phyloP scores from a whole-genome alignment of 441 rosid genomes.

The Euphorbia schlechtendalii region DNA sequence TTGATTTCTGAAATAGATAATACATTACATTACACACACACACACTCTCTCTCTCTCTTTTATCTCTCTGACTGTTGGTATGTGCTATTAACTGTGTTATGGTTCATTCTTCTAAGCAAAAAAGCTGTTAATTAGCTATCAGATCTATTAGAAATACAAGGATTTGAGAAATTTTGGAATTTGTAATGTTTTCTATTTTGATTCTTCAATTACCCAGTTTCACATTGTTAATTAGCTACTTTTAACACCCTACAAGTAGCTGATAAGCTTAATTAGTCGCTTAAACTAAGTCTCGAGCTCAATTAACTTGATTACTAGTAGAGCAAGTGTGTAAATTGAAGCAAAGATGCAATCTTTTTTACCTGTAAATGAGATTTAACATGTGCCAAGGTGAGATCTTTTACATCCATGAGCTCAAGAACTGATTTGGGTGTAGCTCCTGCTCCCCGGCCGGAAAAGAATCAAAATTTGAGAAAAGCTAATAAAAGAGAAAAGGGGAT shows the following conservation, averaged over 20 bases:
- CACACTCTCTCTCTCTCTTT: conserved; percentile 12
- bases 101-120: conserved; percentile 68
- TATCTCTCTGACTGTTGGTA: conserved; percentile 18
- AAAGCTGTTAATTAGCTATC: conserved; percentile 58
- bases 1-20: conserved; percentile 40
- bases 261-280: too few species aligned
- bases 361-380: conserved; percentile 98
- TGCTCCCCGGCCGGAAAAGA: too few species aligned
- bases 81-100: conserved; percentile 24
- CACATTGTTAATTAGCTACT: conserved; percentile 19
- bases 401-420: conserved; percentile 98
- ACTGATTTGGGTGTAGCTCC: conserved; percentile 98
- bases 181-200: conserved; percentile 30
- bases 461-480: too few species aligned
- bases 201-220: conserved; percentile 23
- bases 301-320: too few species aligned
- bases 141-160: too few species aligned
- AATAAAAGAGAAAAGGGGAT: too few species aligned
- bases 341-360: conserved; percentile 16
- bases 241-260: too few species aligned
- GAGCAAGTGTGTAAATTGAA: too few species aligned
- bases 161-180: conserved; percentile 55
- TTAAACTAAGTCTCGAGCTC: too few species aligned
- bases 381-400: conserved; percentile 97
- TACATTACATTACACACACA: conserved; percentile 13